Conservation (phyloP, 495 filamentous ascomycete species). For the Xylaria palmicola region DNA sequence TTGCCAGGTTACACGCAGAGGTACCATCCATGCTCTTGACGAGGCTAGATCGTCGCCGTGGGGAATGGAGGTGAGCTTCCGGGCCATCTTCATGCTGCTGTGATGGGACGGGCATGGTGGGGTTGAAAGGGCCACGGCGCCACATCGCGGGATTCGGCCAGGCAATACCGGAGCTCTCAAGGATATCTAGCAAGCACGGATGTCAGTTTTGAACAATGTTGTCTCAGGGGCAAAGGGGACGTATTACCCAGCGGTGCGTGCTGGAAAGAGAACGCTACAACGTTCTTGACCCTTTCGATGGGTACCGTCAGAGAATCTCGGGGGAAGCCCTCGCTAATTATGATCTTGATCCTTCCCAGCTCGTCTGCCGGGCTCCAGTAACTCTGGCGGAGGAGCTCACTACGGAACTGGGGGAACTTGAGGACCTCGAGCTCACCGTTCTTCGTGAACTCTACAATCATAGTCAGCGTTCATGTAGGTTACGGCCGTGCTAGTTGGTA, state of each 20-base stretch:
- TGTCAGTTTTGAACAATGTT: constrained; percentile 18
- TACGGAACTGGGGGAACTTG: constrained; percentile 72
- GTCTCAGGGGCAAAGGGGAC: background rate
- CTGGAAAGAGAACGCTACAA: constrained; percentile 80
- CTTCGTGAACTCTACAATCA: constrained; percentile 56
- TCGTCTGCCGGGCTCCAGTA: constrained; percentile 73
- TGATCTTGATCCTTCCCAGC: constrained; percentile 71
- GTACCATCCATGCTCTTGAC: constrained; percentile 19
- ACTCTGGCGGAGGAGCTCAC: constrained; percentile 65
- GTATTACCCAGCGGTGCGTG: constrained; percentile 75
- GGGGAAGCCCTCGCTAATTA: constrained; percentile 72
- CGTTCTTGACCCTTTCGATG: constrained; percentile 70
- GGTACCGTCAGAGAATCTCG: constrained; percentile 49
- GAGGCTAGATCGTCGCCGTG: constrained; percentile 29
- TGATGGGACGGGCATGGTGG: constrained; percentile 38
- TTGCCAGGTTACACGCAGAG: constrained; percentile 11
- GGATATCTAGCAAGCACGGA: constrained; percentile 50
- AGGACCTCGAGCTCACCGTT: constrained; percentile 62
- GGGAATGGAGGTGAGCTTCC: constrained; percentile 46
- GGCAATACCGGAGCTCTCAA: constrained; percentile 76
- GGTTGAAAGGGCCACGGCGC: constrained; percentile 46
- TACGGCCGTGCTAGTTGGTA: background rate
- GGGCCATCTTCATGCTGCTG: constrained; percentile 40
- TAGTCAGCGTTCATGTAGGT: background rate
- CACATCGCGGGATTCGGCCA: constrained; percentile 81